Base-by-base conservation (phyloP, 2,329 filamentous ascomycete genomes). In the Colletotrichum destructivum region DNA sequence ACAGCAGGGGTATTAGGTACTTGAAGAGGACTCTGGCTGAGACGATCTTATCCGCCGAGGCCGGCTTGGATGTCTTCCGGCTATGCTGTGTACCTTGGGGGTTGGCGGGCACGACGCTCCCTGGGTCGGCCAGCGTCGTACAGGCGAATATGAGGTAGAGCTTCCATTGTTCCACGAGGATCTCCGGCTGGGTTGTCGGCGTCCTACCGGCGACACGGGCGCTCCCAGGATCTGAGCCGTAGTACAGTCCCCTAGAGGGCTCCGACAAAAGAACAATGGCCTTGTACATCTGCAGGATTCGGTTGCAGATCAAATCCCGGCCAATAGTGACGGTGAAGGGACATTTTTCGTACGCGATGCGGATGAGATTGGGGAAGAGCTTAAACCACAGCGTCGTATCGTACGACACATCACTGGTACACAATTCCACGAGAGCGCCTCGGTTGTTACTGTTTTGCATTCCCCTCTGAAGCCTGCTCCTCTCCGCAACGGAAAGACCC, bases 301-400 rank as follows among this genome's bases (percentile, higher is more conserved):
- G 91, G 74, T 96, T 95, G 82, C 96, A 98, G 54, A 99, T 93
- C 69, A 98, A 90, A 78, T 98, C 96, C 71, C 97, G 90, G 35
- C 94, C 95, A 59, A 98, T 90, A 0, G 94, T 95, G 44, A 98
- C 94, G 2, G 96, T 95, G 77, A 97, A 95, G 0, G 94, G 94
- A 77, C 96, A 99, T 71, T 93, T 93, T 75, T 98, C 94, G 78
- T 94, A 97, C 70, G 95, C 94, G 75, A 97, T 92, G 13, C 94
- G 91, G 68, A 99, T 93, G 42, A 99, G 88, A 77, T 98, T 98
- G 4, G 96, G 97, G 77, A 99, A 99, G 21, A 98, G 92, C 79
- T 98, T 99, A 83, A 96, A 97, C 96, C 96, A 99, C 15, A 99
- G 84, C 0, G 95, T 97, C 3, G 94, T 92, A 79, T 99, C 96